Base-by-base conservation (phyloP, 768 basidiomycete genomes). In the Lactifluus hygrophoroides region DNA sequence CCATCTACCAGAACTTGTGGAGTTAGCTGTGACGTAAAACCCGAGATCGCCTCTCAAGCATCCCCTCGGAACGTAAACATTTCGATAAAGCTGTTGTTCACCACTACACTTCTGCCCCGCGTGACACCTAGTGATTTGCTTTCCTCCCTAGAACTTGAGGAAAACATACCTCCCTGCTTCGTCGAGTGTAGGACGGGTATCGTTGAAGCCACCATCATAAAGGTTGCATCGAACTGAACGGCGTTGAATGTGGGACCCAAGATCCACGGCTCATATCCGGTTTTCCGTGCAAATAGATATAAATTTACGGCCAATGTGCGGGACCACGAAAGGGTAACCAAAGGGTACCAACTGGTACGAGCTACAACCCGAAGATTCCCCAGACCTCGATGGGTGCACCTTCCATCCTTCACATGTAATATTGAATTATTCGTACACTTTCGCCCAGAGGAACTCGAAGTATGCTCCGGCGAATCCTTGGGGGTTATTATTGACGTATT, bases 401-500 rank as follows among this genome's bases (percentile, higher is more conserved):
- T n/a, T n/a, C n/a, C n/a, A n/a, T n/a, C n/a, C n/a, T n/a, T n/a
- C n/a, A n/a, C n/a, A n/a, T n/a, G n/a, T n/a, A n/a, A n/a, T n/a
- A n/a, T n/a, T n/a, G n/a, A 44, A 25, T 63, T 68, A 76, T 27
- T 66, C 70, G 68, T 81, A 83, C 30, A 82, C 71, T 57, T 77
- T 79, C 53, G 89, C 69, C 50, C 78, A 80, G 47, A 77, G 76
- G 68, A 91, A 78, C 44, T 87, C 80, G 72, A 87, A 90, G 74
- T 82, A 89, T 0, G 89, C 86, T 32, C 85, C 73, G 10, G 64
- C 62, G 71, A 90, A 90, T 11, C 83, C 84, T 3, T 70, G 68
- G 1, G 88, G 88, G 65, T 87, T 84, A 59, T 78, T 77, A 72
- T 82, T 77, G 63, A 86, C 85, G 63, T 73, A 85, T 60, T 80